These are phyloP conservation scores for Linnemannia hyalina DNA, from an alignment of 192 early-diverging fungal species.

Conservation along the genomic window DNA sequence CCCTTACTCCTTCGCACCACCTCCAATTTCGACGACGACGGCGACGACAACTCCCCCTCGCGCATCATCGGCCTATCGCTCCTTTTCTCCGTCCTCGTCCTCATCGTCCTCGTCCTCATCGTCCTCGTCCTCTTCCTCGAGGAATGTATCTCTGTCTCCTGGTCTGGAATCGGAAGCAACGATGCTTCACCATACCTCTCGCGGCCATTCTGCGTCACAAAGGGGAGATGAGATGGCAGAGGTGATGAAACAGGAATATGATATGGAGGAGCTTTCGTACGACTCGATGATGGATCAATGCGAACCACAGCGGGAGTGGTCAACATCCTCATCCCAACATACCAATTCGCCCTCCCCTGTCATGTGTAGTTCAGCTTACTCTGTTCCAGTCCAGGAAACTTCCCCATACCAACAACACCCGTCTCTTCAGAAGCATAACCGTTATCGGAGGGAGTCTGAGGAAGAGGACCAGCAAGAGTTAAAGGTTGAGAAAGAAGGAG, in stretches of 20 bases:
- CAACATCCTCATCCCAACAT: slow-evolving; percentile 30
- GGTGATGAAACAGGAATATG: slow-evolving; percentile 11
- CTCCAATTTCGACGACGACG: neutral
- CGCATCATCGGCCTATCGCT: slow-evolving; percentile 1
- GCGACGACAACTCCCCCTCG: neutral
- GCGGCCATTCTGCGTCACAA: neutral
- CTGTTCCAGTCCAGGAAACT: neutral
- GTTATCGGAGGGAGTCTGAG: neutral
- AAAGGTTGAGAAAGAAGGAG: neutral
- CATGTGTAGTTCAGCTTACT: slow-evolving; percentile 7
- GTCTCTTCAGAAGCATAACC: neutral
- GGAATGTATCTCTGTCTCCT: slow-evolving; percentile 36
- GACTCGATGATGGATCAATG: slow-evolving; percentile 53
- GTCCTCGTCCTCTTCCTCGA: slow-evolving; percentile 14
- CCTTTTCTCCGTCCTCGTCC: slow-evolving; percentile 21
- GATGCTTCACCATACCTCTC: neutral
- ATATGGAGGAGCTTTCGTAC: slow-evolving; percentile 22
- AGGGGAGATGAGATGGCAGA: slow-evolving; percentile 11
- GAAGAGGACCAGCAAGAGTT: neutral
- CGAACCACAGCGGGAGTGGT: slow-evolving; percentile 38
- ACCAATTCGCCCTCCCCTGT: slow-evolving; percentile 47
- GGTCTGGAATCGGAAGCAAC: slow-evolving; percentile 12
- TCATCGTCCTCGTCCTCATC: neutral
- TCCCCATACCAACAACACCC: neutral
- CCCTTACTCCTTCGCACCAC: slow-evolving; percentile 9